phyloP scores from a whole-genome alignment of 345 rosid species.

The Aquilaria sinensis region DNA sequence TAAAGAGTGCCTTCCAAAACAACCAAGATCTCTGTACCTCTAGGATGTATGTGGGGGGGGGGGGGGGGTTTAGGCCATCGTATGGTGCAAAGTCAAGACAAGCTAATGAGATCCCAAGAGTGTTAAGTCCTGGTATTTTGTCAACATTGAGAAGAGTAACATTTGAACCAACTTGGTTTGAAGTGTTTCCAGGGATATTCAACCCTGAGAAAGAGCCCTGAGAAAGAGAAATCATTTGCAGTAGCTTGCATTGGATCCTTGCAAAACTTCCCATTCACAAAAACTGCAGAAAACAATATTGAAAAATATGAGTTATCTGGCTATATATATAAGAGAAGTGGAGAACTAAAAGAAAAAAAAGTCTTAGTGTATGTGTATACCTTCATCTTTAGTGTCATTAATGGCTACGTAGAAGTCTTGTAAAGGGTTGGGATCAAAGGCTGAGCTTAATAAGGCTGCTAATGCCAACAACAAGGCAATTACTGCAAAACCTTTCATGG shows the following conservation, averaged over 20 bases:
- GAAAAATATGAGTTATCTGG: background rate
- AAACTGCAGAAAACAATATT: conserved; percentile 10
- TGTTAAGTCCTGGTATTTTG: conserved; percentile 23
- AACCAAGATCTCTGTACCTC: conserved; percentile 3
- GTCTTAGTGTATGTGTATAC: background rate
- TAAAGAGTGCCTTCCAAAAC: background rate
- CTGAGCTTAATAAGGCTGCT: conserved; percentile 4
- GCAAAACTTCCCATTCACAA: conserved; percentile 35
- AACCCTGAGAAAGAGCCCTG: conserved; percentile 14
- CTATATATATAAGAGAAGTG: no score
- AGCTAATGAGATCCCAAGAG: conserved; percentile 21
- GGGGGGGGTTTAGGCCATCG: conserved; percentile 14
- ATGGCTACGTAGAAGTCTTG: conserved; percentile 28
- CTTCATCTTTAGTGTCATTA: conserved; percentile 2
- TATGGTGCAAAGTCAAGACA: conserved; percentile 20
- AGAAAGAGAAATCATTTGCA: conserved; percentile 20
- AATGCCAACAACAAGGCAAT: conserved; percentile 12
- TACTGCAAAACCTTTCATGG: conserved; percentile 5
- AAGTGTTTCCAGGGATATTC: conserved; percentile 12
- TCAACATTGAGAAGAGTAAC: conserved; percentile 11
- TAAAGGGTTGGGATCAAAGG: conserved; percentile 22
- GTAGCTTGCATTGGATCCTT: conserved; percentile 23
- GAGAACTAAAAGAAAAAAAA: background rate
- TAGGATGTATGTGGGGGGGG: conserved; percentile 28
- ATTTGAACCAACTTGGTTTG: conserved; percentile 16